Evolutionary conservation across 2,329 filamentous ascomycete genomes (phyloP).

Genomic region (Venturia oleaginea): DNA sequence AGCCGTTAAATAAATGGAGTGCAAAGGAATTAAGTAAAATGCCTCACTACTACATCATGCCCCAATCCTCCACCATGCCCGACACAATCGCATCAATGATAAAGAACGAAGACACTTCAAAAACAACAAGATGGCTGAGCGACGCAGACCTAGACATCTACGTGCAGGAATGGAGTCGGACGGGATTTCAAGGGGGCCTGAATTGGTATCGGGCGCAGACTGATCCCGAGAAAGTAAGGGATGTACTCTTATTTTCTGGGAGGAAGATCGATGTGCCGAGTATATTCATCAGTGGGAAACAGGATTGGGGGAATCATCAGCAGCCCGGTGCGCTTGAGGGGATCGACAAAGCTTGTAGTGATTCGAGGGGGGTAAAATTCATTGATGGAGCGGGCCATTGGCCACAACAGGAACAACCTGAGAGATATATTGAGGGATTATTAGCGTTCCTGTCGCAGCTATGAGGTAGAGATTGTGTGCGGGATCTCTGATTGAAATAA

Average conservation of each 20-base stretch:
- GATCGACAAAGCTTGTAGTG: conserved; percentile 42
- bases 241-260: conserved; percentile 51
- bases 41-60: conserved; percentile 63
- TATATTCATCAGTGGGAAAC: conserved; percentile 50
- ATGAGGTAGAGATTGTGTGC: neutral
- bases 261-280: conserved; percentile 52
- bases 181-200: conserved; percentile 55
- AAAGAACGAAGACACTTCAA: conserved; percentile 39
- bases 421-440: conserved; percentile 42
- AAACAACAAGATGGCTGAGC: conserved; percentile 46
- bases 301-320: conserved; percentile 62
- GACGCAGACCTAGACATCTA: conserved; percentile 52
- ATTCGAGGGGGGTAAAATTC: conserved; percentile 44
- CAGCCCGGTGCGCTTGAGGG: conserved; percentile 54
- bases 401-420: conserved; percentile 58
- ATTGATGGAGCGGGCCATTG: conserved; percentile 59
- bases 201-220: conserved; percentile 60
- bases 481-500: too few species aligned
- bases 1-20: conserved; percentile 47
- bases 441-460: conserved; percentile 30
- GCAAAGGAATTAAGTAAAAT: conserved; percentile 49
- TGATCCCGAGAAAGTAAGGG: conserved; percentile 37
- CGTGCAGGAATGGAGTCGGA: conserved; percentile 50
- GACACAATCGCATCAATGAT: conserved; percentile 48
- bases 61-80: conserved; percentile 48